Evolutionary conservation across 2,329 filamentous ascomycete genomes (phyloP).

Genomic region (Fusarium sp.): DNA sequence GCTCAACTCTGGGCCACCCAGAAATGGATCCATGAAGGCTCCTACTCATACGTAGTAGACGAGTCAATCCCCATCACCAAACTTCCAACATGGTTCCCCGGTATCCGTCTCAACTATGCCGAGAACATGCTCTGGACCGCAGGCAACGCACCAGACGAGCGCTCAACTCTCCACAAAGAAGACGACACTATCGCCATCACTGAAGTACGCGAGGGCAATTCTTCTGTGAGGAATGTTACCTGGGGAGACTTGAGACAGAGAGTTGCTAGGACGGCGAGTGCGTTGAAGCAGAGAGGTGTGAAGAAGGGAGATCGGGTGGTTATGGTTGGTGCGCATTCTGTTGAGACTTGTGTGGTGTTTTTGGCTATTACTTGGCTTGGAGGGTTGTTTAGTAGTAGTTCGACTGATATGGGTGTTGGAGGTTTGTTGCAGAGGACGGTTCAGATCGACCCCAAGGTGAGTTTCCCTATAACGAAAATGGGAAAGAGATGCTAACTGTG

Average conservation of each 20-base stretch:
- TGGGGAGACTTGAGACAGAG: slow-evolving; percentile 74
- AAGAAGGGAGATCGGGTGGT: slow-evolving; percentile 79
- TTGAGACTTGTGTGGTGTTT: slow-evolving; percentile 79
- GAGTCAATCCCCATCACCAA: slow-evolving; percentile 75
- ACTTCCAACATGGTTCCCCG: slow-evolving; percentile 82
- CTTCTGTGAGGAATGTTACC: slow-evolving; percentile 66
- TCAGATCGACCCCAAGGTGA: slow-evolving; percentile 79
- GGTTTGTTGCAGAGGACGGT: slow-evolving; percentile 79
- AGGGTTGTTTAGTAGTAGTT: slow-evolving; percentile 79
- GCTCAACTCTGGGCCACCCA: slow-evolving; percentile 70
- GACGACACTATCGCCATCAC: slow-evolving; percentile 77
- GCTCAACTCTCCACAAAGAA: slow-evolving; percentile 72
- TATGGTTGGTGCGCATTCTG: slow-evolving; percentile 78
- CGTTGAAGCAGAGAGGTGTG: slow-evolving; percentile 75
- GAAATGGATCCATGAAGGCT: slow-evolving; percentile 72
- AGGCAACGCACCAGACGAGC: slow-evolving; percentile 56
- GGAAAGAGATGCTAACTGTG: no score
- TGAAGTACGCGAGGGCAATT: slow-evolving; percentile 76
- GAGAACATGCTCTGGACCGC: slow-evolving; percentile 81
- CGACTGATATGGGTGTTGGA: slow-evolving; percentile 85
- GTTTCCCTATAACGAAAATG: slow-evolving; percentile 53
- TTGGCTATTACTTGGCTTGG: slow-evolving; percentile 78
- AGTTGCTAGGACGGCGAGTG: slow-evolving; percentile 71
- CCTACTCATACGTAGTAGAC: slow-evolving; percentile 72
- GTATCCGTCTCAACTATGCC: slow-evolving; percentile 79